These are phyloP conservation scores for Alternaria conjuncta DNA, from an alignment of 2,329 filamentous ascomycete species.

Conservation along the genomic window DNA sequence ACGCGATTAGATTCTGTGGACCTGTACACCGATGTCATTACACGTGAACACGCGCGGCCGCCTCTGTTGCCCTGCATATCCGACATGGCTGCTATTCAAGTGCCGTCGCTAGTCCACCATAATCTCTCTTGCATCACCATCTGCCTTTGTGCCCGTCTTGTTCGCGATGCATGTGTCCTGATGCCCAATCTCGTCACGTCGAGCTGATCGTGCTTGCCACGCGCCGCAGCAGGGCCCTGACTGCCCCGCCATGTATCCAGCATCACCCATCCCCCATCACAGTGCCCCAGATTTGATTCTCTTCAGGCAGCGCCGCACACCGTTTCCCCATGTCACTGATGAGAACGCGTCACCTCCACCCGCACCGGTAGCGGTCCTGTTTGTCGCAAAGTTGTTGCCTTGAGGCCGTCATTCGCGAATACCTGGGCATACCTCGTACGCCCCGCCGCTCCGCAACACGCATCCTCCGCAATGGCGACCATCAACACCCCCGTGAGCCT, in stretches of 20 bases:
- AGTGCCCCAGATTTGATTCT: constrained; percentile 19
- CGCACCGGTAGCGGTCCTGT: constrained; percentile 28
- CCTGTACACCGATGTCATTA: constrained; percentile 11
- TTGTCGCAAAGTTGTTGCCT: constrained; percentile 7
- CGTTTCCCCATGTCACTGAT: constrained; percentile 29
- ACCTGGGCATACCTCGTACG: not conserved
- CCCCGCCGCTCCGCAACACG: constrained; percentile 12
- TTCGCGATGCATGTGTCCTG: constrained; percentile 8
- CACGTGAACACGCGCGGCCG: constrained; percentile 36
- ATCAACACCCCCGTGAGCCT: constrained; percentile 67
- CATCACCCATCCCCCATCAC: constrained; percentile 32
- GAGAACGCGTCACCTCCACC: constrained; percentile 34
- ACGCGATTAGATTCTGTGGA: constrained; percentile 10
- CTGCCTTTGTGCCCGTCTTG: not conserved
- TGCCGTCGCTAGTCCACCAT: not conserved
- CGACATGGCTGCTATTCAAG: not conserved
- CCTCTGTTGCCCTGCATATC: constrained; percentile 12
- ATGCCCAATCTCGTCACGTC: constrained; percentile 17
- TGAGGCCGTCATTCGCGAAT: not conserved
- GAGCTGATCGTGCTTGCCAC: constrained; percentile 4
- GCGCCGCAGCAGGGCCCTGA: constrained; percentile 1
- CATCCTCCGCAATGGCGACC: constrained; percentile 35
- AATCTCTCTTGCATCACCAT: not conserved
- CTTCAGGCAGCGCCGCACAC: constrained; percentile 21
- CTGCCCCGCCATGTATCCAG: constrained; percentile 38